Conservation (phyloP, 2,329 filamentous ascomycete genomes). For the Aspergillus glaucus region DNA sequence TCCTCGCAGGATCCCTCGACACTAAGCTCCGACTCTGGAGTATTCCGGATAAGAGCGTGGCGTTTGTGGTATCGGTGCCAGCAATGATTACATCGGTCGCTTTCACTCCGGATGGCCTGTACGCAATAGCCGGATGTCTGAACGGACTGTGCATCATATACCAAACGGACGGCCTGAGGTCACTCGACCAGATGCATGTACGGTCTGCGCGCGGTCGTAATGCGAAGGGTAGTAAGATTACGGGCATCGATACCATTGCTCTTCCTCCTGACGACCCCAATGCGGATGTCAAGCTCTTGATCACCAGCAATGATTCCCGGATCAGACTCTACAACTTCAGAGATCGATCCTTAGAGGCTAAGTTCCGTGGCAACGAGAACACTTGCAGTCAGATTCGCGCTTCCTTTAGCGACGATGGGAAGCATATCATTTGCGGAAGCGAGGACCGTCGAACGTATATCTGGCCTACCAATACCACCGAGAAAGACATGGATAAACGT, state of each 20-base stretch:
- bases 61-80: constrained; percentile 67
- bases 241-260: constrained; percentile 73
- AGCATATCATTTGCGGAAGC: constrained; percentile 84
- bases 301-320: constrained; percentile 92
- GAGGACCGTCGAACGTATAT: constrained; percentile 88
- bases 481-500: constrained; percentile 69
- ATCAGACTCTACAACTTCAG: constrained; percentile 82
- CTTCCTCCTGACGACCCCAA: constrained; percentile 52
- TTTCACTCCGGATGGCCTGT: constrained; percentile 87
- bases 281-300: constrained; percentile 71
- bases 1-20: constrained; percentile 87
- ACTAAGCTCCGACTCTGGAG: constrained; percentile 87
- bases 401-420: constrained; percentile 77
- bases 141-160: constrained; percentile 84
- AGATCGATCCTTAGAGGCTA: constrained; percentile 78
- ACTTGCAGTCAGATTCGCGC: constrained; percentile 84
- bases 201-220: constrained; percentile 87
- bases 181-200: constrained; percentile 83
- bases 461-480: constrained; percentile 63
- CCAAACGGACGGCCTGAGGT: constrained; percentile 83
- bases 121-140: constrained; percentile 79
- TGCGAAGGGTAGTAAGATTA: constrained; percentile 95
- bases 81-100: constrained; percentile 92
- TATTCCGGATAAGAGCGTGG: constrained; percentile 91
- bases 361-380: constrained; percentile 89